phyloP scores from a whole-genome alignment of 139 green algal genomes.

The Chlamydomonas sp. region DNA sequence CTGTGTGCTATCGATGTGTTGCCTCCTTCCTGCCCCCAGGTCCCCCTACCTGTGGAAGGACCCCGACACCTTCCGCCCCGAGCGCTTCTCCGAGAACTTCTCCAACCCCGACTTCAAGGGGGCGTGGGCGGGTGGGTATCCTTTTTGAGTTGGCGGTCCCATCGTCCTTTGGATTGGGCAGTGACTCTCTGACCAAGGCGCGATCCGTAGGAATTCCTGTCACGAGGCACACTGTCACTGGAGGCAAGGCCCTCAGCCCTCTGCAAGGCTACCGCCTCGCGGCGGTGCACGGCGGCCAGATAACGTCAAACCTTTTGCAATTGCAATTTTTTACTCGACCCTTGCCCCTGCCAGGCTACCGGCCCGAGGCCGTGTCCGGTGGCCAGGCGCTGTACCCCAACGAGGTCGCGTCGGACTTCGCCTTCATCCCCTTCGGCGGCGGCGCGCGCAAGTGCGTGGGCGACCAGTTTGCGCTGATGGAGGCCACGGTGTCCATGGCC shows the following conservation, averaged over 20 bases:
- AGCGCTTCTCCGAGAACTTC: constrained; percentile 84
- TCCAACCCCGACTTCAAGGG: constrained; percentile 60
- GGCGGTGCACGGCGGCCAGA: no score
- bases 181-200: no score
- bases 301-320: no score
- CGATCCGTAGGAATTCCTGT: no score
- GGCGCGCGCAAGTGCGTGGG: constrained; percentile 97
- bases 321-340: background rate
- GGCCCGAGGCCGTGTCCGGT: constrained; percentile 68
- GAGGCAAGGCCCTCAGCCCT: no score
- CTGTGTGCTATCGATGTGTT: no score
- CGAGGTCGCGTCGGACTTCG: constrained; percentile 95
- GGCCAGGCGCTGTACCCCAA: constrained; percentile 90
- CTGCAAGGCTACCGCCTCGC: no score
- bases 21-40: background rate
- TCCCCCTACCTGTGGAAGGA: constrained; percentile 96
- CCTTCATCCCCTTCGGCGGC: constrained; percentile 97
- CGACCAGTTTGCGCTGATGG: constrained; percentile 97
- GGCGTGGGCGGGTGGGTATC: constrained; percentile 63
- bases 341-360: constrained; percentile 54
- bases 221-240: background rate
- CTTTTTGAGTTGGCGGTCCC: background rate
- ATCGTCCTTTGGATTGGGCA: no score
- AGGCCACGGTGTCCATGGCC: constrained; percentile 82
- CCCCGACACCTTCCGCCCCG: constrained; percentile 91